Evolutionary conservation across 345 rosid genomes (phyloP), one percentile per base, ranked within the genome.

Genomic region (Moricandia arvensis): DNA sequence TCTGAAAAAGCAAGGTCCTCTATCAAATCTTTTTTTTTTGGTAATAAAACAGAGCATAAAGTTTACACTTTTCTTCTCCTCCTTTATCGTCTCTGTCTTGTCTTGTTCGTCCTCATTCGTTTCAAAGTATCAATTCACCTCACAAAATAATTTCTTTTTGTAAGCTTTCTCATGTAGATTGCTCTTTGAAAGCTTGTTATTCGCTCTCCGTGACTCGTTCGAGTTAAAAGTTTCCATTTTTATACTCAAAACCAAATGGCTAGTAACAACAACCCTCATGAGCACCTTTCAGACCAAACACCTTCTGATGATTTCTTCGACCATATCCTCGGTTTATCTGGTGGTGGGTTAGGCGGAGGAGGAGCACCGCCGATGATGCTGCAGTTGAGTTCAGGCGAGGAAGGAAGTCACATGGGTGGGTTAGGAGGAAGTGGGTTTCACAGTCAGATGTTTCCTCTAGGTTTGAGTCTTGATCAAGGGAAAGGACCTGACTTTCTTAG

Each of bases 301-400:
- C 80, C 93, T 2, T 15, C 85, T 30, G 99, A 95, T 74, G 98
- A 95, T 81, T 95, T 95, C 86, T 82, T 95, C 58, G 97, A 89
- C 76, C 98, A 90, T 81, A 86, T 95, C 57, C 93, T 95, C 35
- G 86, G 94, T 1, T 27, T 27, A 27, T 27, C 29, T 27, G 29
- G 29, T 27, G 29, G 29, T 27, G 85, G 82, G 37, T 63, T 87
- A 68, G 76, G 82, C 12, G 82, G 31, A 29, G 31, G 82, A 0
- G 75, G 81, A 15, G 75, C 83, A 17, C 77, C 87, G 15, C 87
- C 93, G 72, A 90, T 92, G 99, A 86, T 92, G 91, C 78, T 92
- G 68, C 97, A 92, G 83, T 89, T 92, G 35, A 82, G 88, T 73
- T 90, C 97, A 8, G 88, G 97, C 2, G 95, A 89, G 15, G 92